phyloP scores from a whole-genome alignment of 441 rosid genomes.

The Erysimum cheiri region DNA sequence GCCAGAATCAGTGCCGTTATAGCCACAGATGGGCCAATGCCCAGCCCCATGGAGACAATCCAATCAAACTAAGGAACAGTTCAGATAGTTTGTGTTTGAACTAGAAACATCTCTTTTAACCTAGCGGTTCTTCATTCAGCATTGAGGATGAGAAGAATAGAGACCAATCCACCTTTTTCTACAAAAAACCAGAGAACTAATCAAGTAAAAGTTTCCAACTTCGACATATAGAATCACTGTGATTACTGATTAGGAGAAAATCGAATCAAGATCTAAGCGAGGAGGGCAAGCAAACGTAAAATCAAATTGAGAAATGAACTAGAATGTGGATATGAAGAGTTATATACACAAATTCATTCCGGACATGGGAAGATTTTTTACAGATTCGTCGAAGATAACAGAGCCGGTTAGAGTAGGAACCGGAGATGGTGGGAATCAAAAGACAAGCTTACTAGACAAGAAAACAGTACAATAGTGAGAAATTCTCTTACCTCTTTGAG shows the following conservation, averaged over 20 bases:
- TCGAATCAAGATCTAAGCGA: slow-evolving; percentile 29
- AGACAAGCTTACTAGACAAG: slow-evolving; percentile 29
- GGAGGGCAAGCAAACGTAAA: slow-evolving; percentile 1
- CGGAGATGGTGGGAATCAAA: slow-evolving; percentile 3
- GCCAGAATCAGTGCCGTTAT: slow-evolving; percentile 41
- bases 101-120: slow-evolving; percentile 23
- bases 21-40: slow-evolving; percentile 23
- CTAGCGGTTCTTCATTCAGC: slow-evolving; percentile 22
- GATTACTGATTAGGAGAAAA: not conserved
- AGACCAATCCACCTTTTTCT: too few relatives aligned
- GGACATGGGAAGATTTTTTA: not conserved
- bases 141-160: slow-evolving; percentile 14
- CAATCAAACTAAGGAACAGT: slow-evolving; percentile 24
- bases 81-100: slow-evolving; percentile 9
- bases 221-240: slow-evolving; percentile 2
- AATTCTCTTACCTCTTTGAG: slow-evolving; percentile 18
- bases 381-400: slow-evolving; percentile 3
- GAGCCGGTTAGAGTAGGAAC: slow-evolving; percentile 19
- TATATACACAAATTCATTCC: not conserved
- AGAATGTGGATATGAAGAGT: too few relatives aligned
- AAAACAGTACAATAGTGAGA: slow-evolving; percentile 24
- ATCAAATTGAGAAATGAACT: not conserved
- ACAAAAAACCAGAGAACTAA: not conserved
- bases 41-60: slow-evolving; percentile 34
- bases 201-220: not conserved